Conservation (phyloP, 106 monocot species). For the Iris macrosiphon region DNA sequence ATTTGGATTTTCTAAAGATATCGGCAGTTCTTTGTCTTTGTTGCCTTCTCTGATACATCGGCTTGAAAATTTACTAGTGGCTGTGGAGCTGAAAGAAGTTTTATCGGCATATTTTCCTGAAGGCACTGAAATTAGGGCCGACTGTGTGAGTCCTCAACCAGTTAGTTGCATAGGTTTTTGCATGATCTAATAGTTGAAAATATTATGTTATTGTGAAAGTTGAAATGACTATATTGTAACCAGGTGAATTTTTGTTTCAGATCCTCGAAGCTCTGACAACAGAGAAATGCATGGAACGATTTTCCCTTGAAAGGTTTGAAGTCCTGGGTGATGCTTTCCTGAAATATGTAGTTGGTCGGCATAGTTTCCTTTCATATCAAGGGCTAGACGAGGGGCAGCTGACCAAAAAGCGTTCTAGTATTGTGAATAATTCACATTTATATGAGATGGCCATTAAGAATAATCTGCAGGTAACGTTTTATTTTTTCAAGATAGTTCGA, state of each 20-base stretch:
- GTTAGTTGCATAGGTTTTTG: neutral
- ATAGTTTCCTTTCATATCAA: constrained; percentile 67
- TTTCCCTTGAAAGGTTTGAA: constrained; percentile 92
- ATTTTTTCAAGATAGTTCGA: no score
- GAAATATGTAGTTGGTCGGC: constrained; percentile 78
- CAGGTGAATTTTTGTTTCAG: constrained; percentile 30
- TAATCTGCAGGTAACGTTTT: constrained; percentile 61
- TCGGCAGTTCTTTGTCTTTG: constrained; percentile 85
- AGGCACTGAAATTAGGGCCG: constrained; percentile 54
- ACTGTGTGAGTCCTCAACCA: constrained; percentile 34
- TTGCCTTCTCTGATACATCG: constrained; percentile 93
- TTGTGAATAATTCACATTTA: constrained; percentile 79
- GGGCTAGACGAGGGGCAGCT: constrained; percentile 91
- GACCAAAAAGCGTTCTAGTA: constrained; percentile 57
- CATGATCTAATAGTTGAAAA: neutral
- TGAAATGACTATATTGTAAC: neutral
- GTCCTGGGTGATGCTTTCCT: constrained; percentile 96
- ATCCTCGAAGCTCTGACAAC: constrained; percentile 91
- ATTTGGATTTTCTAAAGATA: constrained; percentile 88
- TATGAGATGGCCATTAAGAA: constrained; percentile 67
- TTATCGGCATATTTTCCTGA: constrained; percentile 56
- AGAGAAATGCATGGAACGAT: constrained; percentile 83
- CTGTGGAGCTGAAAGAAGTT: constrained; percentile 70
- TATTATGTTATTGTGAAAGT: neutral
- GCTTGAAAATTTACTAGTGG: constrained; percentile 86